Conservation (phyloP, 1,284 basidiomycete species). For the Ceratorhiza oryzae-sativae region DNA sequence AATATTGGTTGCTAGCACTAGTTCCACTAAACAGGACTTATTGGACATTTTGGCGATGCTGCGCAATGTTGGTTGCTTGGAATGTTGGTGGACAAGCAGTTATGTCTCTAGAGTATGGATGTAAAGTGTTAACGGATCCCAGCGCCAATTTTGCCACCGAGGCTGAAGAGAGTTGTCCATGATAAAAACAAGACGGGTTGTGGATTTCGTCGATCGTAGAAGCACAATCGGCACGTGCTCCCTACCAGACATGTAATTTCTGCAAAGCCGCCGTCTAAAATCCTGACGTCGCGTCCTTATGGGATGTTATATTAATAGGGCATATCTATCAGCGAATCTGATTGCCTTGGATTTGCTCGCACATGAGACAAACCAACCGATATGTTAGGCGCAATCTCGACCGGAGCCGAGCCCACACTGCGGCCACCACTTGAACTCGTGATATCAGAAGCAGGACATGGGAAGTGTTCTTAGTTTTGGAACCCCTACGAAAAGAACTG, state of each 20-base stretch:
- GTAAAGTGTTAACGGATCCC: too few species aligned
- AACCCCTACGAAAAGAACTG: background rate
- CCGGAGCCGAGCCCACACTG: background rate
- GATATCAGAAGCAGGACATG: background rate
- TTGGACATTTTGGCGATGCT: too few species aligned
- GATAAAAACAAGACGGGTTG: background rate
- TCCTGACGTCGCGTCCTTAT: background rate
- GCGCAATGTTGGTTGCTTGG: too few species aligned
- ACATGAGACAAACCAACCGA: background rate
- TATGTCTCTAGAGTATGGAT: too few species aligned
- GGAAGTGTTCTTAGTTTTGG: constrained; percentile 1
- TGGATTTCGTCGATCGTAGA: constrained; percentile 27
- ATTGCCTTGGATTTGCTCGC: background rate
- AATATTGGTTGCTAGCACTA: background rate
- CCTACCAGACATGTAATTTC: background rate
- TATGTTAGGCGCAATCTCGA: background rate
- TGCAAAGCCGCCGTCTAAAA: background rate
- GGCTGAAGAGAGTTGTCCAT: background rate
- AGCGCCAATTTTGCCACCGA: too few species aligned
- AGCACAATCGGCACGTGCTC: constrained; percentile 7
- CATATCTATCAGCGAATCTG: background rate
- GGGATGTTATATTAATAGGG: background rate
- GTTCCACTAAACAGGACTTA: too few species aligned
- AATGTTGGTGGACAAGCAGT: too few species aligned
- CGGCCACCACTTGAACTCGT: background rate